These are phyloP conservation scores for Pyropia haitanensis DNA, from an alignment of 23 red algal genomes.

Conservation along the genomic window DNA sequence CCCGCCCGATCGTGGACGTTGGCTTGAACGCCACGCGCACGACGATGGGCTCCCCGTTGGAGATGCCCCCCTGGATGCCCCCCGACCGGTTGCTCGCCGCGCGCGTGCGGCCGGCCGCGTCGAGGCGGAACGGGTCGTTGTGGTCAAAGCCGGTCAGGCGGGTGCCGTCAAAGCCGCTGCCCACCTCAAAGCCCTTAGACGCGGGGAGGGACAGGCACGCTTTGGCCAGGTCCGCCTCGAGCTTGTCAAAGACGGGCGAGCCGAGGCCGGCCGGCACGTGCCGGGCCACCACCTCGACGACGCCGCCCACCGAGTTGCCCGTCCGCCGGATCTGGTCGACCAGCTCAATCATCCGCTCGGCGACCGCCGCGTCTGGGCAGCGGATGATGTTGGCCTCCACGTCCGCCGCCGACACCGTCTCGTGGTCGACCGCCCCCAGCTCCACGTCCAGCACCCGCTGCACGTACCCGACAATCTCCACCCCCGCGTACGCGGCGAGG, in stretches of 20 bases:
- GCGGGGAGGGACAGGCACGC: conserved; percentile 91
- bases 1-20: conserved; percentile 74
- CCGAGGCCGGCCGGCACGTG: conserved; percentile 95
- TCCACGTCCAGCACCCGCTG: conserved; percentile 74
- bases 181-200: conserved; percentile 94
- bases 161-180: conserved; percentile 86
- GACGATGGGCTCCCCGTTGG: conserved; percentile 92
- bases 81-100: conserved; percentile 74
- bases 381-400: conserved; percentile 88
- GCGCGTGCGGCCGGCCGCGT: conserved; percentile 67
- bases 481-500: conserved; percentile 49
- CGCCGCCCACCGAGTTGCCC: conserved; percentile 86
- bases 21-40: conserved; percentile 96
- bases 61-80: conserved; percentile 94
- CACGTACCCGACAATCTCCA: conserved; percentile 85
- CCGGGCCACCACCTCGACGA: conserved; percentile 76
- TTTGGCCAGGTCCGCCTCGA: conserved; percentile 95
- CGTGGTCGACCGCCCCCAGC: conserved; percentile 43
- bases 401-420: conserved; percentile 55
- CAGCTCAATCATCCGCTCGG: conserved; percentile 80
- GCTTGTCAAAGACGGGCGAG: conserved; percentile 94
- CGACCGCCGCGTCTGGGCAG: conserved; percentile 57
- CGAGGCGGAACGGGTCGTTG: conserved; percentile 92
- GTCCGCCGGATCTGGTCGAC: conserved; percentile 82
- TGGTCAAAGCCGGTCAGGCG: conserved; percentile 81